Evolutionary conservation across 2,329 filamentous ascomycete species (phyloP).

Genomic region (Cladophialophora carrionii): DNA sequence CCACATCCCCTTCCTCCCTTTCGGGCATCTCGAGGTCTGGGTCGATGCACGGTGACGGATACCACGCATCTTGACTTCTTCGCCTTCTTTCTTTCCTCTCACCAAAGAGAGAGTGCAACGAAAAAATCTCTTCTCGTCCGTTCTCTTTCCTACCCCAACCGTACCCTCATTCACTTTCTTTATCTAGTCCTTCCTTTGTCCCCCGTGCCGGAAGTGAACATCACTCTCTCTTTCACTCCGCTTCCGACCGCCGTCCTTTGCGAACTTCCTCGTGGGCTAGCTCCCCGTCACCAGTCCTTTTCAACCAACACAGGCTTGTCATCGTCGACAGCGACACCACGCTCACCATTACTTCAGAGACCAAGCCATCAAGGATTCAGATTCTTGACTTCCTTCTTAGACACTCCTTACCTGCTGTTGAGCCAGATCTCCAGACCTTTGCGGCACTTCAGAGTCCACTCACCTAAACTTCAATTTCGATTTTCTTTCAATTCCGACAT

Average conservation of each 20-base stretch:
- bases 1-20: constrained; percentile 13
- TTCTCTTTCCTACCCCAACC: constrained; percentile 20
- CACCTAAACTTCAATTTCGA: not conserved
- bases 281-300: constrained; percentile 14
- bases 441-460: constrained; percentile 2
- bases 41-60: constrained; percentile 6
- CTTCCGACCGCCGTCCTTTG: constrained; percentile 15
- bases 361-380: not conserved
- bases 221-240: constrained; percentile 25
- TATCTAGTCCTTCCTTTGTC: constrained; percentile 31
- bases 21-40: not conserved
- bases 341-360: constrained; percentile 23
- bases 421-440: constrained; percentile 35
- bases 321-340: constrained; percentile 25
- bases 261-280: constrained; percentile 27
- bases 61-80: constrained; percentile 6
- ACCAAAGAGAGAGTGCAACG: constrained; percentile 9
- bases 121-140: constrained; percentile 21
- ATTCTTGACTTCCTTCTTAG: constrained; percentile 7
- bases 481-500: constrained; percentile 6
- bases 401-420: constrained; percentile 26
- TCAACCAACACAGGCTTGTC: constrained; percentile 32
- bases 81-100: constrained; percentile 12
- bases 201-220: constrained; percentile 15
- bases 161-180: constrained; percentile 20